Conservation (phyloP, 2,329 filamentous ascomycete genomes). For the Chaetomiaceae sp. region DNA sequence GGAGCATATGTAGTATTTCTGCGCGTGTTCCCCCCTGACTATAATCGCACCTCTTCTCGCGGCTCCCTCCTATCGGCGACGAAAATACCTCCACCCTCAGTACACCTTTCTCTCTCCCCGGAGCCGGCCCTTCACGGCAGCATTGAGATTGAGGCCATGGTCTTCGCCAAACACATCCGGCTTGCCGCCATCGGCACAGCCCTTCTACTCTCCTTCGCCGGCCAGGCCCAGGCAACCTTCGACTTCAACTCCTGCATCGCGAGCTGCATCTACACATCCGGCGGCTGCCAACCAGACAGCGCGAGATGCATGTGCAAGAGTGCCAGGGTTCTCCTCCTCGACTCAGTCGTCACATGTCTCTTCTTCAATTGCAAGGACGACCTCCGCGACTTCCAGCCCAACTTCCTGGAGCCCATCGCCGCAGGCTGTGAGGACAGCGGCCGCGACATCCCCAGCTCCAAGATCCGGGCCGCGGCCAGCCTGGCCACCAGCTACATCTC, state of each 20-base stretch:
- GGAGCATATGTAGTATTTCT: neutral
- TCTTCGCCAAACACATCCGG: conserved; percentile 3
- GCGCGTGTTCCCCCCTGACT: neutral
- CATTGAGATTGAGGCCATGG: conserved; percentile 12
- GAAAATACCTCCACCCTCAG: neutral
- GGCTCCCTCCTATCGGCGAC: neutral
- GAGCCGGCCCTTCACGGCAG: no score
- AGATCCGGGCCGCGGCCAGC: conserved; percentile 32
- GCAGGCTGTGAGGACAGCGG: conserved; percentile 31
- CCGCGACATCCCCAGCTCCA: conserved; percentile 30
- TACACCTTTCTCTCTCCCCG: neutral
- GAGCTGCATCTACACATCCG: conserved; percentile 33
- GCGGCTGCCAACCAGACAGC: conserved; percentile 31
- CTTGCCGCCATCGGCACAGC: conserved; percentile 12
- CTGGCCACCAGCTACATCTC: conserved; percentile 21
- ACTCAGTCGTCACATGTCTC: conserved; percentile 36
- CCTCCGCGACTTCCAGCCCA: conserved; percentile 27
- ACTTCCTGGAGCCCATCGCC: conserved; percentile 33
- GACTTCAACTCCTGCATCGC: conserved; percentile 30
- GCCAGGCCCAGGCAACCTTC: conserved; percentile 8
- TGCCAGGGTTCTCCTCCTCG: conserved; percentile 32
- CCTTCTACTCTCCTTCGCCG: conserved; percentile 6
- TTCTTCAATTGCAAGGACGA: conserved; percentile 34
- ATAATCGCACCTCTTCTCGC: neutral
- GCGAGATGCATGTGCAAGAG: conserved; percentile 36